Percentiles rank a stretch among this genome's conserved stretches.
These are phyloP conservation scores for Brassica hybrid DNA, from an alignment of 441 rosid genomes.

Conservation along the genomic window DNA sequence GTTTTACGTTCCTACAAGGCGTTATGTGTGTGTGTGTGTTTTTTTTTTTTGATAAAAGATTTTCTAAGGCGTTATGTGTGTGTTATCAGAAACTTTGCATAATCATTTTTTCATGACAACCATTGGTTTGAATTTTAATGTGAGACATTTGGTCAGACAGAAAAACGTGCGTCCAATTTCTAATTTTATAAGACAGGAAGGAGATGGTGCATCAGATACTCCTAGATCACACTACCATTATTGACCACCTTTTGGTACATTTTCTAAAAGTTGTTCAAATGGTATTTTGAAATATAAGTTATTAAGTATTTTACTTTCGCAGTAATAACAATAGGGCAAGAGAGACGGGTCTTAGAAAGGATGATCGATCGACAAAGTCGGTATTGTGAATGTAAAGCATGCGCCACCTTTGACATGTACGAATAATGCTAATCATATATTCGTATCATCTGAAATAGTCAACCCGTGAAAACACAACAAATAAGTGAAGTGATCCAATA, in stretches of 20 bases:
- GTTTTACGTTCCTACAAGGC: constrained; percentile 1
- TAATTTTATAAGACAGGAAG: constrained; percentile 10
- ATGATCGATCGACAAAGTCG: not conserved
- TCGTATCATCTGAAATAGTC: too few species aligned
- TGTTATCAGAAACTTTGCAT: not conserved
- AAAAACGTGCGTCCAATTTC: not conserved
- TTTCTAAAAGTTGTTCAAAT: not conserved
- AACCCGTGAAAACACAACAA: too few species aligned
- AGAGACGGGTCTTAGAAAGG: not conserved
- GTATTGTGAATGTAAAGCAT: not conserved
- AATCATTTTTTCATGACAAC: not conserved
- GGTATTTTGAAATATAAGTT: not conserved
- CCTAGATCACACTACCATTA: constrained; percentile 1
- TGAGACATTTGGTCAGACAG: not conserved
- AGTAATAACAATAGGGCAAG: not conserved
- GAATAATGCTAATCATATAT: too few species aligned
- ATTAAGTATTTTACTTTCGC: not conserved
- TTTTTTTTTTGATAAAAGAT: too few species aligned
- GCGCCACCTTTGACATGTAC: too few species aligned
- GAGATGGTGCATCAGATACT: not conserved
- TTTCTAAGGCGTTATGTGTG: not conserved
- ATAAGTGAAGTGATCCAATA: too few species aligned
- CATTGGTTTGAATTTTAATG: not conserved
- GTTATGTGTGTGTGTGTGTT: constrained; percentile 12
- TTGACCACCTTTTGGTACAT: not conserved